Evolutionary conservation across 192 early-diverging fungal genomes (phyloP), one percentile per base, ranked within the genome.

Genomic region (Entomortierella beljakovae): DNA sequence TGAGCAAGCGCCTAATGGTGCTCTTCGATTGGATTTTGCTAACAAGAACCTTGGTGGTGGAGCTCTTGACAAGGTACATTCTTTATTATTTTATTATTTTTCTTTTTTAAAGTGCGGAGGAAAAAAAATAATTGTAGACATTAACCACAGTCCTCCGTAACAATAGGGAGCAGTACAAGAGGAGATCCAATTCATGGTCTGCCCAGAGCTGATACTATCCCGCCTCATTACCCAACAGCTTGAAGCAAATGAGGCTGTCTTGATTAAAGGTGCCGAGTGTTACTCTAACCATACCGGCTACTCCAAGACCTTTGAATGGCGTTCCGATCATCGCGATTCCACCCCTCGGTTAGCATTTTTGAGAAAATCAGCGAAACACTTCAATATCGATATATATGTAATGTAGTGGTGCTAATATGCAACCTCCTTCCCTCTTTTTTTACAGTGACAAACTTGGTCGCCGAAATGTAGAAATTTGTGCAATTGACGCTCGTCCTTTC

Each of bases 181-280:
- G 48, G 75, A 79, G 25, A 79, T 79, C 25, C 68, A 61, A 33
- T 79, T 79, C 57, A 79, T 79, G 75, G 62, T 79, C n/a, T 79
- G 75, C 26, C 75, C 75, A 13, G 75, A 79, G 22, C 57, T 79
- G 40, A 79, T 70, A 13, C 32, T 79, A 9, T 79, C 75, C 0
- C 75, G 75, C 3, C 62, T 79, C 13, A 65, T 79, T 42, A 42
- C 37, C 10, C 60, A 69, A 28, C 66, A 58, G 15, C 16, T 79
- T 43, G 61, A 79, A n/a, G 67, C 75, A 25, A 79, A 79, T 56
- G 75, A 79, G 33, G 75, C 75, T 6, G 23, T 79, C 4, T 23
- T 79, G 61, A 79, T 79, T 53, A 79, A 70, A 33, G 75, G 75
- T 15, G 67, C 56, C 20, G 75, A 79, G 29, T 25, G 61, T 11